These are phyloP conservation scores for Apodospora peruviana DNA, from an alignment of 495 filamentous ascomycete species.

Conservation along the genomic window DNA sequence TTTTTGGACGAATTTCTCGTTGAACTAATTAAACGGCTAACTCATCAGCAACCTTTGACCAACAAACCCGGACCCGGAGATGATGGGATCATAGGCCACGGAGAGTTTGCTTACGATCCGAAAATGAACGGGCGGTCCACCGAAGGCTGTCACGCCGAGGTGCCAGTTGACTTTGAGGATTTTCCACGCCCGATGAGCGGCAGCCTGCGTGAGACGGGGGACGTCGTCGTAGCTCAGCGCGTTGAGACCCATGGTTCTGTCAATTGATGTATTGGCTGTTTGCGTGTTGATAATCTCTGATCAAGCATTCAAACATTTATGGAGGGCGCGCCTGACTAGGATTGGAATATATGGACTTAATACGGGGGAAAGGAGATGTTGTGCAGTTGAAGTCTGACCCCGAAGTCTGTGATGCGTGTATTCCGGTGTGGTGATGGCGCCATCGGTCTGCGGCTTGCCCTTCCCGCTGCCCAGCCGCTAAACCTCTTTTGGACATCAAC, in stretches of 20 bases:
- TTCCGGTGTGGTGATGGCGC: too few relatives aligned
- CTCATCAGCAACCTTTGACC: not conserved
- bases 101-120: constrained; percentile 43
- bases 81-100: not conserved
- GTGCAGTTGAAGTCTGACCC: too few relatives aligned
- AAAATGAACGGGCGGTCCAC: constrained; percentile 68
- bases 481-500: too few relatives aligned
- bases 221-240: not conserved
- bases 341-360: too few relatives aligned
- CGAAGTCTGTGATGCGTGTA: too few relatives aligned
- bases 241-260: not conserved
- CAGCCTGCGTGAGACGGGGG: constrained; percentile 1
- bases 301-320: too few relatives aligned
- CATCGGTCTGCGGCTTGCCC: too few relatives aligned
- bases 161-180: constrained; percentile 52
- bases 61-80: not conserved
- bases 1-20: constrained; percentile 61
- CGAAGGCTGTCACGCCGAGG: constrained; percentile 66
- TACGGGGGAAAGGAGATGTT: too few relatives aligned
- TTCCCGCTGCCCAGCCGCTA: too few relatives aligned
- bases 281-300: too few relatives aligned
- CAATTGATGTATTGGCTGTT: too few relatives aligned
- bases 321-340: too few relatives aligned
- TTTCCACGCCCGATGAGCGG: constrained; percentile 18
- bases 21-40: constrained; percentile 33